A percentile compares a stretch with the other conserved stretches of the same genome.
Conservation (phyloP, 306 rosid species). For the Quercus dentata region DNA sequence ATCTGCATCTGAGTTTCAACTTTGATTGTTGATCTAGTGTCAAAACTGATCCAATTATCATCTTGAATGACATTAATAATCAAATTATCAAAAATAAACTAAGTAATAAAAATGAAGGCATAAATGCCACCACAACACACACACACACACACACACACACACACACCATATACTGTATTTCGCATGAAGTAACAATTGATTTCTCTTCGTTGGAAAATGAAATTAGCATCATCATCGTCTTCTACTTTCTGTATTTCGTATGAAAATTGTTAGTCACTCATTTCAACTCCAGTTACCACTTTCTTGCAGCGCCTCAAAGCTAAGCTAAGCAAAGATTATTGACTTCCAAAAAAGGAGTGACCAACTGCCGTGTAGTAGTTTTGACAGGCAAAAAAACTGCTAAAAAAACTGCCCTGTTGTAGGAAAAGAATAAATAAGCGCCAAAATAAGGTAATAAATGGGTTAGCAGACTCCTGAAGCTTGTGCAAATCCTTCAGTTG, state of each 20-base stretch:
- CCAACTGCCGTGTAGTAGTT: too few relatives aligned
- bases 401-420: not conserved
- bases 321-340: not conserved
- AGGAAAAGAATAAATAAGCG: not conserved
- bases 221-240: not conserved
- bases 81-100: not conserved
- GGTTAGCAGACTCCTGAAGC: constrained; percentile 32
- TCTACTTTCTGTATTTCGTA: not conserved
- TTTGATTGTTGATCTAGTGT: too few relatives aligned
- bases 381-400: not conserved
- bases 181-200: not conserved
- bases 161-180: not conserved
- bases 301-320: constrained; percentile 13
- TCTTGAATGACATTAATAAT: not conserved
- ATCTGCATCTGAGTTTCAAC: too few relatives aligned
- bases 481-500: not conserved
- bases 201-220: not conserved
- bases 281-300: not conserved
- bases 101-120: not conserved
- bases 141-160: not conserved
- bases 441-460: constrained; percentile 6
- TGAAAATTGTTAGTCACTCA: not conserved
- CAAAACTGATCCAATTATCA: not conserved
- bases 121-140: not conserved
- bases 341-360: too few relatives aligned